Percentiles rank a stretch among this genome's conserved stretches.
These are phyloP conservation scores for Tolypocladium inflatum DNA, from an alignment of 2,329 filamentous ascomycete species.

Conservation along the genomic window DNA sequence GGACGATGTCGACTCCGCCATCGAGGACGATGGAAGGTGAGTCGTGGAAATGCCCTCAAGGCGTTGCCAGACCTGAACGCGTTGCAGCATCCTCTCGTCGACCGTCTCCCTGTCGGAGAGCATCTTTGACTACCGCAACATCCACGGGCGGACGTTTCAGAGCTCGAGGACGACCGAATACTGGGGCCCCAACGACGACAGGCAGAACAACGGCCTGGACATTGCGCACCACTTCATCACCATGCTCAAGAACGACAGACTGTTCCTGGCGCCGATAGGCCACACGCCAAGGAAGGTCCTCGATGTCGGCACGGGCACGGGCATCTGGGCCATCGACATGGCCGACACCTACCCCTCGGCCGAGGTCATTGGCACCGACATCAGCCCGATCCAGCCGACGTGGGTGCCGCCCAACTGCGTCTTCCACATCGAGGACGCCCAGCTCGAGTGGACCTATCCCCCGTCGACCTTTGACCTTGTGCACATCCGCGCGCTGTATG, in stretches of 20 bases:
- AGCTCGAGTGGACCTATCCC: conserved; percentile 17
- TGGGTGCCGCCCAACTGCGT: conserved; percentile 26
- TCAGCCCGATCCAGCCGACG: conserved; percentile 45
- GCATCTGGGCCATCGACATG: conserved; percentile 48
- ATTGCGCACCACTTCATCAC: conserved; percentile 15
- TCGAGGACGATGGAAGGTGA: conserved; percentile 9
- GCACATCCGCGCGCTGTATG: conserved; percentile 47
- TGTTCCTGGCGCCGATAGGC: conserved; percentile 4
- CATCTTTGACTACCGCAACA: conserved; percentile 20
- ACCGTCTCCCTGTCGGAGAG: conserved; percentile 22
- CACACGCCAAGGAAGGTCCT: conserved; percentile 13
- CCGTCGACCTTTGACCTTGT: conserved; percentile 44
- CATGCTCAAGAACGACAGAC: conserved; percentile 10
- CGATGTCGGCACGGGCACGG: conserved; percentile 47
- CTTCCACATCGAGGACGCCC: conserved; percentile 23
- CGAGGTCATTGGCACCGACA: conserved; percentile 40
- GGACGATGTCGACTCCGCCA: conserved; percentile 13
- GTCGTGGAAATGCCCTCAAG: background rate
- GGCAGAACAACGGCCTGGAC: conserved; percentile 14
- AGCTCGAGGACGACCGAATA: conserved; percentile 16
- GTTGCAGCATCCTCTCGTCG: conserved; percentile 12
- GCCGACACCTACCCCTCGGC: conserved; percentile 32
- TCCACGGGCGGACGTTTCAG: conserved; percentile 22
- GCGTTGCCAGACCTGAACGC: background rate
- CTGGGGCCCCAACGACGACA: conserved; percentile 17